Evolutionary conservation across 495 filamentous ascomycete species (phyloP).

Genomic region (Hypoxylon crocopeplum): DNA sequence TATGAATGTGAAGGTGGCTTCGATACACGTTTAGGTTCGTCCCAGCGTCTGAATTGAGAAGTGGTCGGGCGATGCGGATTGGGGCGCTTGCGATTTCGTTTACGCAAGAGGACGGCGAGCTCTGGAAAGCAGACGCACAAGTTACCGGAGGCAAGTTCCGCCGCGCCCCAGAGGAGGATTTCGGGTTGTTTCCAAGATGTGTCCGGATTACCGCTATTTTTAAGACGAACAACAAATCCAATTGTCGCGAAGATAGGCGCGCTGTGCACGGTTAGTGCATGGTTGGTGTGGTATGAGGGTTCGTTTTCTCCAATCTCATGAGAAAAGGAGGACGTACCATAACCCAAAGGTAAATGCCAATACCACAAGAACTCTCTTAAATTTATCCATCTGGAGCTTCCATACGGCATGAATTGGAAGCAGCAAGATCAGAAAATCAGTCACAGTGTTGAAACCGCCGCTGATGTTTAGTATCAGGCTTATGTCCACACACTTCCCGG

Average conservation of each 20-base stretch:
- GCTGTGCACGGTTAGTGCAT: neutral
- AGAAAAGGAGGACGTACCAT: slow-evolving; percentile 7
- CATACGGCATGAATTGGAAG: slow-evolving; percentile 21
- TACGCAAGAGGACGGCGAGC: neutral
- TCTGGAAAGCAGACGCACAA: slow-evolving; percentile 24
- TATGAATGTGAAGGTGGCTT: neutral
- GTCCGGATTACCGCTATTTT: slow-evolving; percentile 10
- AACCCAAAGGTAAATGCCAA: slow-evolving; percentile 26
- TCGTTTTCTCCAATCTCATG: neutral
- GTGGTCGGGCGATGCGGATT: neutral
- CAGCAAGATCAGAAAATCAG: slow-evolving; percentile 8
- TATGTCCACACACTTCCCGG: neutral
- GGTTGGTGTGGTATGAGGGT: too few species aligned
- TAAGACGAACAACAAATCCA: slow-evolving; percentile 11
- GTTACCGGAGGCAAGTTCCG: slow-evolving; percentile 9
- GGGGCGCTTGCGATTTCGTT: neutral
- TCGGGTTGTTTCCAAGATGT: slow-evolving; percentile 19
- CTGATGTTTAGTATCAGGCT: slow-evolving; percentile 5
- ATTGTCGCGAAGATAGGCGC: slow-evolving; percentile 3
- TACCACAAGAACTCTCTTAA: slow-evolving; percentile 8
- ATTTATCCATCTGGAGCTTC: slow-evolving; percentile 3
- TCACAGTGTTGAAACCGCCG: slow-evolving; percentile 16
- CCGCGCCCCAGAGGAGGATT: slow-evolving; percentile 17
- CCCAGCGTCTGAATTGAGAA: neutral
- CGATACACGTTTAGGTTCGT: neutral